A percentile compares a stretch with the other conserved stretches of the same genome.
Conservation (phyloP, 83 land plant genomes). For the Picea abies region DNA sequence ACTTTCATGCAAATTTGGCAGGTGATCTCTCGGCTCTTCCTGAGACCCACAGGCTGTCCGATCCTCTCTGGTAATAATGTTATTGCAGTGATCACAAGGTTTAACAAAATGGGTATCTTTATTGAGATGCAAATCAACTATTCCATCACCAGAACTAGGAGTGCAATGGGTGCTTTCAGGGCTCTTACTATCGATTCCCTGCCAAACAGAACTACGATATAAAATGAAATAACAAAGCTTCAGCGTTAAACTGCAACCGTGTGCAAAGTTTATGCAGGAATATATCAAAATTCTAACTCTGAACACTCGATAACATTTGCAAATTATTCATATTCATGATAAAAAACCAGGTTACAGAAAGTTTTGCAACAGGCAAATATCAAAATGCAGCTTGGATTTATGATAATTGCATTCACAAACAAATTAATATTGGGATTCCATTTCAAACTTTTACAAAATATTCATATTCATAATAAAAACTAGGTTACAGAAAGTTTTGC, state of each 20-base stretch:
- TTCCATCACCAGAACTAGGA: neutral
- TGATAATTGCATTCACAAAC: too few species aligned
- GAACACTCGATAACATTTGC: too few species aligned
- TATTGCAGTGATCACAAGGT: neutral
- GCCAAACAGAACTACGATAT: neutral
- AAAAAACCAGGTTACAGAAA: too few species aligned
- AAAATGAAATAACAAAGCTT: neutral
- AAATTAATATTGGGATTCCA: too few species aligned
- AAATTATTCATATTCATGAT: too few species aligned
- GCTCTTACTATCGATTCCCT: constrained; percentile 8
- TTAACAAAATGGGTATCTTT: neutral
- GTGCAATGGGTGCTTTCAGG: neutral
- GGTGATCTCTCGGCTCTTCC: neutral
- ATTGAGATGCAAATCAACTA: neutral
- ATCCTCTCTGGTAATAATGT: neutral
- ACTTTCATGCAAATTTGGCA: neutral
- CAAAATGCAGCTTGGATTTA: too few species aligned
- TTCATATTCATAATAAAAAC: too few species aligned
- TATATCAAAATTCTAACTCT: too few species aligned
- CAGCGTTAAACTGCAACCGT: neutral
- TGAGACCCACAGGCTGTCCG: neutral
- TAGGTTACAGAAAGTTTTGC: too few species aligned
- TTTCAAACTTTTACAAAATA: too few species aligned
- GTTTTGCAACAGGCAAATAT: too few species aligned
- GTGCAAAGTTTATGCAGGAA: too few species aligned